Conservation (phyloP, 805 yeast genomes). For the Barnettozyma salicaria region DNA sequence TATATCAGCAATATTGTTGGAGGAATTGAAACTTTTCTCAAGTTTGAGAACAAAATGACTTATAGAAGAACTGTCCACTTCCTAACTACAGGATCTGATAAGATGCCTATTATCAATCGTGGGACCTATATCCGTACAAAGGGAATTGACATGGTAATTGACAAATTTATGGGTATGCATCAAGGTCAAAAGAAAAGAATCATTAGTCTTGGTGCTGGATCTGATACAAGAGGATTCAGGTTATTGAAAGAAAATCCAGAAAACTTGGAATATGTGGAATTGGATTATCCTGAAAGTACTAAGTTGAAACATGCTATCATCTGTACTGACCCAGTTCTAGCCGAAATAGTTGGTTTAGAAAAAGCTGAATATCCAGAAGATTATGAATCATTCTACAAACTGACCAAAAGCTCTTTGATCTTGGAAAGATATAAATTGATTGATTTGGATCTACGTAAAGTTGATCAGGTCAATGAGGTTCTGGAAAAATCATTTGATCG, state of each 20-base stretch:
- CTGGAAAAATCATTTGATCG: slow-evolving; percentile 19
- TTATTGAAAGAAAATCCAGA: slow-evolving; percentile 26
- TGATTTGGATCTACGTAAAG: slow-evolving; percentile 31
- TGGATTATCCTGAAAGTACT: slow-evolving; percentile 45
- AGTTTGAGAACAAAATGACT: slow-evolving; percentile 20
- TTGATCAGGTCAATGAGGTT: slow-evolving; percentile 23
- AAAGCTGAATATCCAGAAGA: neutral
- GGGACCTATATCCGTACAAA: slow-evolving; percentile 62
- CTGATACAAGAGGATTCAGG: slow-evolving; percentile 51
- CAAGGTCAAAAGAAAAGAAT: slow-evolving; percentile 38
- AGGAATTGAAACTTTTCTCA: slow-evolving; percentile 21
- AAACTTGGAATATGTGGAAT: slow-evolving; percentile 37
- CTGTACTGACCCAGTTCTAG: slow-evolving; percentile 10
- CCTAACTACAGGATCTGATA: slow-evolving; percentile 14
- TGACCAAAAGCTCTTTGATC: slow-evolving; percentile 25
- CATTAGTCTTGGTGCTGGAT: slow-evolving; percentile 61
- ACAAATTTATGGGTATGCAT: slow-evolving; percentile 33
- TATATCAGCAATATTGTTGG: slow-evolving; percentile 14
- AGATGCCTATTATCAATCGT: slow-evolving; percentile 58
- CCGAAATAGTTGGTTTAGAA: slow-evolving; percentile 12
- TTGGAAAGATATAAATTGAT: slow-evolving; percentile 24
- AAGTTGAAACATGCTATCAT: slow-evolving; percentile 35
- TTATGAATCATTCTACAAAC: slow-evolving; percentile 9
- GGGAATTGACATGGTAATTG: slow-evolving; percentile 43
- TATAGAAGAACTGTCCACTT: slow-evolving; percentile 15